Evolutionary conservation across 495 filamentous ascomycete species (phyloP).

Genomic region (Echria macrotheca): DNA sequence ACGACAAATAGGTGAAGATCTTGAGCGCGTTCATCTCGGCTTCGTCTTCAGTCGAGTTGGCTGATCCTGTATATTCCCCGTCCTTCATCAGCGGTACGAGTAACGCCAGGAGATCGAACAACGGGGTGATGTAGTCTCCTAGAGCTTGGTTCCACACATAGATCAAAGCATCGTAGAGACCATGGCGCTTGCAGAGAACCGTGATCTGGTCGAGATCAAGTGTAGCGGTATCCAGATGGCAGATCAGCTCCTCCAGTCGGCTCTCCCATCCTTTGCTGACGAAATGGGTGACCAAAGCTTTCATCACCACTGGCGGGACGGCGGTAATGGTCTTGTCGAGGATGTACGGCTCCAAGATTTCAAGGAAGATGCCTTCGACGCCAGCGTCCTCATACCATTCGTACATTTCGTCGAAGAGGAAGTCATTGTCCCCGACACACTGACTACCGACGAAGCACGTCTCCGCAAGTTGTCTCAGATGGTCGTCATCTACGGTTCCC

Average conservation of each 20-base stretch:
- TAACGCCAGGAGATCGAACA: constrained; percentile 76
- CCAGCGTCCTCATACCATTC: constrained; percentile 78
- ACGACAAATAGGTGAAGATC: constrained; percentile 92
- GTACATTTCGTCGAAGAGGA: constrained; percentile 86
- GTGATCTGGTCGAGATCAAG: constrained; percentile 94
- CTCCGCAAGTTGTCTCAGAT: constrained; percentile 72
- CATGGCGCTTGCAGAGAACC: constrained; percentile 79
- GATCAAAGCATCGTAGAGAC: constrained; percentile 90
- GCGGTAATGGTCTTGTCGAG: constrained; percentile 67
- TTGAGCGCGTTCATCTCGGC: constrained; percentile 70
- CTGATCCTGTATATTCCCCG: constrained; percentile 39
- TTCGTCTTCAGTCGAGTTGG: constrained; percentile 41
- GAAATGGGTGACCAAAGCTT: constrained; percentile 77
- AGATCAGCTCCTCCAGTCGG: constrained; percentile 90
- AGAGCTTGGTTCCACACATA: constrained; percentile 96
- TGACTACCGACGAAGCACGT: constrained; percentile 80
- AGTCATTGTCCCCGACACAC: constrained; percentile 67
- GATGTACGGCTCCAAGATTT: constrained; percentile 80
- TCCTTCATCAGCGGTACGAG: constrained; percentile 55
- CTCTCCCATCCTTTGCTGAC: constrained; percentile 63
- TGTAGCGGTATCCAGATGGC: constrained; percentile 80
- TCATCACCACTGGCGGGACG: constrained; percentile 78
- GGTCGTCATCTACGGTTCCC: constrained; percentile 46
- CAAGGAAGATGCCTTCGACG: constrained; percentile 70
- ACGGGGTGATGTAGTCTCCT: constrained; percentile 80